Conservation (phyloP, 1,139 yeast species). For the Diutina ranongensis region DNA sequence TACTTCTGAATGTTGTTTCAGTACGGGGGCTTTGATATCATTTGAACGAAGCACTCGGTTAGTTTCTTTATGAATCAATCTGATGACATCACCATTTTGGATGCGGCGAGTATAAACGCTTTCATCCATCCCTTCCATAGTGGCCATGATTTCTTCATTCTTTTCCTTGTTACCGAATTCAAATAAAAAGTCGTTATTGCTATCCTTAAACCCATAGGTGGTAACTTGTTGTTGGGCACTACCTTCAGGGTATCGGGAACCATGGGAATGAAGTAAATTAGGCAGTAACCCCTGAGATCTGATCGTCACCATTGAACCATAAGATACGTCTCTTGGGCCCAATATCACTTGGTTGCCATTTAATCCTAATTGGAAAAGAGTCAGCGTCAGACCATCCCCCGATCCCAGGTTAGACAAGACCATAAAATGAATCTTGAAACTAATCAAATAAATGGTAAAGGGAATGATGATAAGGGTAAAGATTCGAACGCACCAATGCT, state of each 20-base stretch:
- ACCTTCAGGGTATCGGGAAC: conserved; percentile 58
- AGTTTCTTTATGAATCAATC: conserved; percentile 45
- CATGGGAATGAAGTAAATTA: conserved; percentile 60
- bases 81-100: conserved; percentile 40
- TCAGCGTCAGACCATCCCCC: conserved; percentile 65
- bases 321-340: conserved; percentile 53
- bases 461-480: conserved; percentile 66
- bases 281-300: conserved; percentile 69
- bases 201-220: conserved; percentile 64
- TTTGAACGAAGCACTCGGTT: conserved; percentile 55
- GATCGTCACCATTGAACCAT: conserved; percentile 51
- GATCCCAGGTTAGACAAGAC: conserved; percentile 69
- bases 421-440: conserved; percentile 73
- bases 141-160: conserved; percentile 18
- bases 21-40: conserved; percentile 41
- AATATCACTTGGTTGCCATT: conserved; percentile 38
- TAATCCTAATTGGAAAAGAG: conserved; percentile 59
- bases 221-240: conserved; percentile 68
- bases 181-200: conserved; percentile 51
- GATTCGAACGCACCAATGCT: conserved; percentile 70
- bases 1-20: conserved; percentile 46
- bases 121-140: conserved; percentile 20
- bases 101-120: conserved; percentile 14
- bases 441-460: conserved; percentile 46
- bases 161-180: conserved; percentile 26